Evolutionary conservation across 2,329 filamentous ascomycete genomes (phyloP), one percentile per base, ranked within the genome.

Genomic region (Coniochaeta sp.): DNA sequence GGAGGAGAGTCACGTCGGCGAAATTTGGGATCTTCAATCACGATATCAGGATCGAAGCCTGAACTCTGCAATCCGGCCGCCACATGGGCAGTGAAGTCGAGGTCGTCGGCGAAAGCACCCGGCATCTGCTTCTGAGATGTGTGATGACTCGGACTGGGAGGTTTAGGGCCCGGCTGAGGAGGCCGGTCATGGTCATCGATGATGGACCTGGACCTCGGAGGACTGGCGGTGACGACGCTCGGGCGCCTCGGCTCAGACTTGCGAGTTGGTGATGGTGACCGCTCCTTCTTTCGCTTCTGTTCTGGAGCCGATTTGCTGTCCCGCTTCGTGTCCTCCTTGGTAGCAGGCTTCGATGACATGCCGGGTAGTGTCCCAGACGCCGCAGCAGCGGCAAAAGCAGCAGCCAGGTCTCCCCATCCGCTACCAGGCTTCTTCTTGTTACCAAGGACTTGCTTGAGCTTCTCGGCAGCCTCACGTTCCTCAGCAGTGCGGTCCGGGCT

Each of bases 31-130:
- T 89, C 77, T 45, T 87, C 73, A 31, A 86, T 84, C 45, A 89
- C 82, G 52, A 89, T 81, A 35, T 86, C 78, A 4, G 84, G 81
- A 60, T 88, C 78, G 56, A 90, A 89, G 0, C 86, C 86, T 45
- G 82, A 79, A n/a, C 82, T 78, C 61, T 84, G 71, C 48, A 88
- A 72, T 1, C 83, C 85, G 47, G 85, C 87, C 52, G 85, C 85
- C 47, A 89, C 68, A 3, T 79, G 82, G 26, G 86, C 86, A 7
- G 83, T 81, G 57, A 90, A 89, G 49, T 83, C 82, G 8, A 86
- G 68, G 58, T 89, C 86, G 52, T 85, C 78, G 1, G 71, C 79
- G 60, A 87, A 91, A 9, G 77, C 70, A 18, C 85, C 86, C 22
- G 85, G 83, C 65, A 86, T 79, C 52, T 79, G 38, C 9, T 42